These are phyloP conservation scores for Acacia pycnantha DNA, from an alignment of 331 rosid genomes.

Conservation along the genomic window DNA sequence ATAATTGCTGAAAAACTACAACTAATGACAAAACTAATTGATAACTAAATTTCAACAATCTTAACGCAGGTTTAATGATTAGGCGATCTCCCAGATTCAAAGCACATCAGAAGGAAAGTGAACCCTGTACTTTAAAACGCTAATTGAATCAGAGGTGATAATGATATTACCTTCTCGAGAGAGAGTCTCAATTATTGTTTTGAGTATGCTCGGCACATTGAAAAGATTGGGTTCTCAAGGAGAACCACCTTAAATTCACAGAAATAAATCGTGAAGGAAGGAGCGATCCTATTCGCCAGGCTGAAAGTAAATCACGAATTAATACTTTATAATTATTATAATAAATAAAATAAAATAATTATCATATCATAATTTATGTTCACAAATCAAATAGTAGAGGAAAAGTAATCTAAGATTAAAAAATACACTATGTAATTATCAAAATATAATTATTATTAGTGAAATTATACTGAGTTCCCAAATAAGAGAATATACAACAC, in stretches of 20 bases:
- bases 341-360: neutral
- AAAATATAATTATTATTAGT: too few relatives aligned
- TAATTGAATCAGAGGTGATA: neutral
- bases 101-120: neutral
- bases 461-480: too few relatives aligned
- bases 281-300: conserved; percentile 21
- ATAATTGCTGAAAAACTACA: neutral
- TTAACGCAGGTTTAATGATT: neutral
- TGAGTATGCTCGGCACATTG: neutral
- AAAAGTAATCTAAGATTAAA: too few relatives aligned
- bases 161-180: conserved; percentile 3
- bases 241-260: neutral
- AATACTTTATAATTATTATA: neutral
- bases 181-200: neutral
- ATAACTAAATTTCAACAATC: neutral
- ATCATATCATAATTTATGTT: neutral
- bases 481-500: too few relatives aligned
- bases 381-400: too few relatives aligned
- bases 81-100: conserved; percentile 1
- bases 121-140: conserved; percentile 16
- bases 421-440: too few relatives aligned
- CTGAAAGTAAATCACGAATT: conserved; percentile 22
- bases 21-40: neutral
- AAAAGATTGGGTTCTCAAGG: neutral
- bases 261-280: conserved; percentile 5